Evolutionary conservation across 2,329 filamentous ascomycete genomes (phyloP), one percentile per base, ranked within the genome.

Genomic region (Phialophora macrospora): DNA sequence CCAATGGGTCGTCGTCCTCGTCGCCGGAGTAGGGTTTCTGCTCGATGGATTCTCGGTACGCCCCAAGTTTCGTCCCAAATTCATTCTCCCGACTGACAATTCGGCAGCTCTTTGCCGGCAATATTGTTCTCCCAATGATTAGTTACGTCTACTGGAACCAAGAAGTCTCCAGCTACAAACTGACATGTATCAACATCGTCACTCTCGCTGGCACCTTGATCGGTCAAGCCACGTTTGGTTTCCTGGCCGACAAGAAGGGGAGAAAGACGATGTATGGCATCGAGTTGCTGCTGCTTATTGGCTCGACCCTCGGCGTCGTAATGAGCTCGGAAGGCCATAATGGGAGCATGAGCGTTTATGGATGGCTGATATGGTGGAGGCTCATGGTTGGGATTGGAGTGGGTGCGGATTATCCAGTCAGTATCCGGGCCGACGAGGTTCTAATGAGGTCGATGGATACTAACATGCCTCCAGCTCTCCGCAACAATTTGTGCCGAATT

Each of bases 401-500:
- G 38, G 87, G 87, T n/a, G 87, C 85, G 17, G 87, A 90, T 75
- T 90, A 90, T 73, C 88, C 88, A 0, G 51, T 55, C 7, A 28
- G 51, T 55, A 4, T 22, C 8, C 17, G 20, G 20, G 4, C 26
- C 22, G 48, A 20, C 22, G 24, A 55, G 24, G 17, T n/a, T 14
- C 20, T 55, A 12, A 6, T 51, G 51, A 14, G 4, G 26, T 12
- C 11, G 28, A 55, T 17, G 14, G 26, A 6, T 17, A 32, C 51
- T 55, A 32, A 55, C 51, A 17, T 17, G 22, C 17, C n/a, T 17
- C 12, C 6, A 55, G 51, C 78, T 90, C 2, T 86, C 82, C 52
- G 87, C 88, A 0, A 85, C 90, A 8, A 90, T 91, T 38, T 88
- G 87, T 0, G 84, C 88, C 0, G 88, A 90, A 80, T 82, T 83